Base-by-base conservation (phyloP, 305 asterid genomes). In the Caryopteris hybrid region DNA sequence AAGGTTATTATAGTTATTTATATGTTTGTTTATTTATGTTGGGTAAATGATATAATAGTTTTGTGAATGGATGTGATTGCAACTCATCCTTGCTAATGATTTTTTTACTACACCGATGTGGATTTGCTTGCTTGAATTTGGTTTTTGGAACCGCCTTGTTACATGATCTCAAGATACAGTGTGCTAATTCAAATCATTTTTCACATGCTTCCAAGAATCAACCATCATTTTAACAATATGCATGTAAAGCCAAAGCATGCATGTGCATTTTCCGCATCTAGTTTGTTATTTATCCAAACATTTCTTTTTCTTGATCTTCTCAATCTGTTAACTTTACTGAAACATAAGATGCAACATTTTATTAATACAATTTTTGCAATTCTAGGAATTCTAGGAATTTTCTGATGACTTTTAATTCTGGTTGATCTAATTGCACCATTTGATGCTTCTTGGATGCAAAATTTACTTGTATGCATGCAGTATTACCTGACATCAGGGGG, bases 401-500 rank as follows among this genome's bases (percentile, higher is more conserved):
- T 38, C 58, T 12, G 33, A 34, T 29, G 33, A 42, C 31, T 25
- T 68, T 29, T 45, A 8, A 20, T 50, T 36, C 5, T 18, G 8
- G 29, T 27, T 8, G 54, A 33, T 21, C 52, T 38, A 16, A 11
- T 56, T 52, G 52, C 4, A 14, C 20, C 56, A 18, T 56, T 42
- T 45, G 64, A 27, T 63, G 51, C 39, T 71, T 68, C 58, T 56
- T 69, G 68, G 36, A 63, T 68, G 45, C 71, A 65, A 34, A 46
- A 9, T 43, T 27, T 70, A 46, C 60, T 73, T 80, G 67, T 61
- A 52, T 65, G 71, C 27, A 41, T 87, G 89, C 96, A 91, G 99
- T 94, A 83, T 81, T 89, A 85, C 85, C 76, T 89, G 76, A 79
- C 97, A 22, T 39, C 97, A 54, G 92, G 78, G 17, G 99, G 99